Base-by-base conservation (phyloP, 495 filamentous ascomycete species). In the Penicillium fimorum region DNA sequence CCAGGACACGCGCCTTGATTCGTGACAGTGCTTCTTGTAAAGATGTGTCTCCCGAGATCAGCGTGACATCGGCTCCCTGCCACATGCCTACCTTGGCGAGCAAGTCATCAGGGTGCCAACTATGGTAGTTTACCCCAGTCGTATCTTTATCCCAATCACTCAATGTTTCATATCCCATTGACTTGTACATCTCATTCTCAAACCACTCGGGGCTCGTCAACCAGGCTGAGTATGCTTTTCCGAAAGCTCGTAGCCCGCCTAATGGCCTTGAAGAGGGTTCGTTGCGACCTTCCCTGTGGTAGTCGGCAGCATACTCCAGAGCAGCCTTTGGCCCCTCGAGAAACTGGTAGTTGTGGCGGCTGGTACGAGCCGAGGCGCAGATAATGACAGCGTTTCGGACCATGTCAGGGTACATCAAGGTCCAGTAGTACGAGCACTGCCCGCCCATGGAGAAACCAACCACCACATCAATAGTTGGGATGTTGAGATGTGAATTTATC, bases 401-500 rank as follows among this genome's bases (percentile, higher is more conserved):
- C 60, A 87, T 80, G 8, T 80, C 76, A 0, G 86, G 86, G 59
- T 82, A 86, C 63, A 81, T 78, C 2, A 79, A 80, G 10, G 79
- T 75, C 85, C 84, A 88, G 61, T 87, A 79, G 50, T 79, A 84
- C 1, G 84, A 76, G 52, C 84, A 82, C 13, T 82, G 81, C 1
- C 81, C 84, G n/a, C 83, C 84, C 85, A 88, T 86, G 29, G 76
- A 81, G 76, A 84, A 86, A 1, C 85, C 85, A 0, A 85, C 50
- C 6, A 88, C 76, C 30, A 79, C 79, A 48, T 77, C 69, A 0
- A 82, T 66, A 63, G 81, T 78, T 18, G 62, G 64, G 47, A 87
- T 70, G 3, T 75, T 71, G 3, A 88, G 65, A 38, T 79, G 69
- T 62, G 84, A 68, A 7, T 77, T 85, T 5, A 86, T 62, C n/a